These are phyloP conservation scores for Forsythia viridissima DNA, from an alignment of 257 asterid genomes.

Conservation along the genomic window DNA sequence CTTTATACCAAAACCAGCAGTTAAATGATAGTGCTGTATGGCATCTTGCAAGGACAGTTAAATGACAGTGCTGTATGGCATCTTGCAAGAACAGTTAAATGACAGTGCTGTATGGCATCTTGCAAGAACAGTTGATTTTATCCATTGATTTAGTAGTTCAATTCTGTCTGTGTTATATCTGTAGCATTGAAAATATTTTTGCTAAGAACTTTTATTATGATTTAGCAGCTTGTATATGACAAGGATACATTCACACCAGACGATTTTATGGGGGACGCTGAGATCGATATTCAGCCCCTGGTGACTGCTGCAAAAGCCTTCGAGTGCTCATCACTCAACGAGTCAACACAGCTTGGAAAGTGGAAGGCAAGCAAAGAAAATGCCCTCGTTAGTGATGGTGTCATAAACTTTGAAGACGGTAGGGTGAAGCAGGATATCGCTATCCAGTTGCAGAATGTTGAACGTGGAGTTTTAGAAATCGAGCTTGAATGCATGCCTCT, in stretches of 20 bases:
- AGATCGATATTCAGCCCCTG: conserved; percentile 78
- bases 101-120: not conserved
- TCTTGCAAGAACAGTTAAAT: not conserved
- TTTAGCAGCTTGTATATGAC: conserved; percentile 77
- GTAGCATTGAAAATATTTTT: not conserved
- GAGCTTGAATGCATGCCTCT: conserved; percentile 96
- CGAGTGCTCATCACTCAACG: conserved; percentile 45
- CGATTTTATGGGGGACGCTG: conserved; percentile 95
- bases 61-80: not conserved
- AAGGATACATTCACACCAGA: conserved; percentile 88
- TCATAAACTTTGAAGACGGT: conserved; percentile 60
- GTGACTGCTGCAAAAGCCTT: conserved; percentile 80
- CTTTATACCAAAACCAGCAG: not conserved
- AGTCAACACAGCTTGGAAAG: conserved; percentile 50
- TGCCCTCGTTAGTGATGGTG: conserved; percentile 53
- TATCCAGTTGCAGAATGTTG: conserved; percentile 79
- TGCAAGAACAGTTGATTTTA: not conserved
- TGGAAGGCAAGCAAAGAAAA: conserved; percentile 63
- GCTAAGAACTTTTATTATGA: not conserved
- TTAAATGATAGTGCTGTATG: not conserved
- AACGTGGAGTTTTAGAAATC: conserved; percentile 73
- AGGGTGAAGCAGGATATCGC: conserved; percentile 66
- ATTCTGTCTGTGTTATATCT: not conserved
- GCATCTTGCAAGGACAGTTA: not conserved
- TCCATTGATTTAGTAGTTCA: not conserved